Percentiles rank a stretch among this genome's conserved stretches.
These are phyloP conservation scores for Cryoendolithus antarcticus DNA, from an alignment of 2,329 filamentous ascomycete genomes.

Conservation along the genomic window DNA sequence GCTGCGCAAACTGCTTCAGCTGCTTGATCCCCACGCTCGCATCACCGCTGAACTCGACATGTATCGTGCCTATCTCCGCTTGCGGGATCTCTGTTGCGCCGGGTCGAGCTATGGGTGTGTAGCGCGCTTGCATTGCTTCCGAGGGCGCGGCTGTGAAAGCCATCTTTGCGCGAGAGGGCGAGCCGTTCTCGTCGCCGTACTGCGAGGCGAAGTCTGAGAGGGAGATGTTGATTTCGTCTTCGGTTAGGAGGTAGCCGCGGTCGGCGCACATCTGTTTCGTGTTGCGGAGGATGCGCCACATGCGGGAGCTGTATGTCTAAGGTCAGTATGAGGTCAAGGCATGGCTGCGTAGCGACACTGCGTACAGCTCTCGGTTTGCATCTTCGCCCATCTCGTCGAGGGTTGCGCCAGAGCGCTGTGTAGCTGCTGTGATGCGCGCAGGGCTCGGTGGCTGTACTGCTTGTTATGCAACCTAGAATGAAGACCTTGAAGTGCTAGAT, in stretches of 20 bases:
- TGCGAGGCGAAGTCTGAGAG: slow-evolving; percentile 67
- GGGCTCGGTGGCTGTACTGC: too few species aligned
- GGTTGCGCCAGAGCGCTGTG: too few species aligned
- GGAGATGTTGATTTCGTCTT: slow-evolving; percentile 77
- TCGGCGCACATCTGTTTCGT: slow-evolving; percentile 91
- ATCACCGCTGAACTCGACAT: slow-evolving; percentile 81
- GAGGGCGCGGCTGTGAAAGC: slow-evolving; percentile 80
- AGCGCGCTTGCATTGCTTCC: slow-evolving; percentile 71
- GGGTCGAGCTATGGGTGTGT: slow-evolving; percentile 56
- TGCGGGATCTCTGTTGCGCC: slow-evolving; percentile 47
- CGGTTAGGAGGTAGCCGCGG: slow-evolving; percentile 85
- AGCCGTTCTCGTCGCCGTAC: slow-evolving; percentile 61
- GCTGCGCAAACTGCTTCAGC: slow-evolving; percentile 77
- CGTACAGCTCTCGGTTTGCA: slow-evolving; percentile 5
- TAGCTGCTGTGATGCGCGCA: too few species aligned
- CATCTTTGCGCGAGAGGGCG: slow-evolving; percentile 69
- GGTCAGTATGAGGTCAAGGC: slow-evolving; percentile 2
- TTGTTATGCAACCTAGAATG: too few species aligned
- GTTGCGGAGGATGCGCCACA: slow-evolving; percentile 91
- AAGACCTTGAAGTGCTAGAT: too few species aligned
- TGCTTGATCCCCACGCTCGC: slow-evolving; percentile 78
- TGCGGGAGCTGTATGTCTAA: slow-evolving; percentile 38
- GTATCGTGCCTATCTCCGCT: slow-evolving; percentile 69
- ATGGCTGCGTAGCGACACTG: background rate
- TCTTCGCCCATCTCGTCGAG: slow-evolving; percentile 4